Evolutionary conservation across 2,329 filamentous ascomycete species (phyloP).

Genomic region (Aspergillus tubingensis): DNA sequence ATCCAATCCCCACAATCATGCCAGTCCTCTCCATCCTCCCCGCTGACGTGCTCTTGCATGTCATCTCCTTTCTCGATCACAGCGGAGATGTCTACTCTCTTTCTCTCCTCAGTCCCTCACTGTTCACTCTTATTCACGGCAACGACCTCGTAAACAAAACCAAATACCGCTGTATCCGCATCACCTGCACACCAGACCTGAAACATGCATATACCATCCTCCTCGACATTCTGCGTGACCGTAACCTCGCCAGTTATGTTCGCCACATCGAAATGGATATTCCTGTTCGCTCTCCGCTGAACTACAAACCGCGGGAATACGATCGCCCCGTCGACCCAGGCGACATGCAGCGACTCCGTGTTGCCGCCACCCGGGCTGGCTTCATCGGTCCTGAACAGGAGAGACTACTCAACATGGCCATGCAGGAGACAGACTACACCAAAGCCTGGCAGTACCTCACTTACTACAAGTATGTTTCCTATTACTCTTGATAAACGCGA

Average conservation of each 20-base stretch:
- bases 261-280: neutral
- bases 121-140: neutral
- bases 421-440: neutral
- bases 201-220: neutral
- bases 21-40: neutral
- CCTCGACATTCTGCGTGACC: neutral
- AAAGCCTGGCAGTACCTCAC: neutral
- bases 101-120: neutral
- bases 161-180: neutral
- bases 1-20: conserved; percentile 18
- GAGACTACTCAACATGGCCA: neutral
- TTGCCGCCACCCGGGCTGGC: neutral
- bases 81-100: neutral
- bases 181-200: neutral
- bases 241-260: neutral
- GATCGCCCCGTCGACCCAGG: neutral
- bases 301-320: neutral
- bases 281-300: neutral
- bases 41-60: neutral
- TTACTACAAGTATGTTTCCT: neutral
- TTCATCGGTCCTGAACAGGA: neutral
- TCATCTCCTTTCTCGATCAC: neutral
- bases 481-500: too few species aligned
- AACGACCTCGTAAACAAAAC: neutral
- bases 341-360: neutral